Conservation (phyloP, 106 monocot genomes). For the Allium fistulosum region DNA sequence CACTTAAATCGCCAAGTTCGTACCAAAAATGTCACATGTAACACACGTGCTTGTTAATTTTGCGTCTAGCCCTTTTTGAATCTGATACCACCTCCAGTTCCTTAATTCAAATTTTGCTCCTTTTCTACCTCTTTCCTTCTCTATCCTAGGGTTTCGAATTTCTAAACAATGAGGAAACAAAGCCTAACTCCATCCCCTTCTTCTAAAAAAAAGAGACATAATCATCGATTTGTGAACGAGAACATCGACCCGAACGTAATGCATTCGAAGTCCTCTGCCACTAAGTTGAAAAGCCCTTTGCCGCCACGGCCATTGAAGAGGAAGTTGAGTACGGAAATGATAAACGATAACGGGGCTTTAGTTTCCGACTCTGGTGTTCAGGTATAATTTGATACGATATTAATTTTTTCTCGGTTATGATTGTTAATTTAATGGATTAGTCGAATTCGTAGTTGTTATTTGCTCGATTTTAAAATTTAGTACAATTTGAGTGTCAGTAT, state of each 20-base stretch:
- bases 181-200: constrained; percentile 29
- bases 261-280: constrained; percentile 9
- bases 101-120: constrained; percentile 12
- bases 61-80: too few relatives aligned
- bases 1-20: too few relatives aligned
- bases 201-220: constrained; percentile 30
- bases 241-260: constrained; percentile 64
- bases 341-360: constrained; percentile 10
- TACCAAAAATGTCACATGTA: too few relatives aligned
- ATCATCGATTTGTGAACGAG: constrained; percentile 56
- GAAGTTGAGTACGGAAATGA: constrained; percentile 56
- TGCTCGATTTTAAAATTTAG: too few relatives aligned
- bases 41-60: too few relatives aligned
- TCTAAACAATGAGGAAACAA: constrained; percentile 33
- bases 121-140: not conserved
- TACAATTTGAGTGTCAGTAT: too few relatives aligned
- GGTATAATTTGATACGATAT: constrained; percentile 15
- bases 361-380: constrained; percentile 69
- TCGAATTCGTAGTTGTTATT: too few relatives aligned
- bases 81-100: not conserved
- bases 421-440: too few relatives aligned
- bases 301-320: constrained; percentile 48
- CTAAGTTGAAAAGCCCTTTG: constrained; percentile 59
- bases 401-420: too few relatives aligned
- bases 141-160: constrained; percentile 11